Conservation (phyloP, 1,284 basidiomycete species). For the Moesziomyces sp. region DNA sequence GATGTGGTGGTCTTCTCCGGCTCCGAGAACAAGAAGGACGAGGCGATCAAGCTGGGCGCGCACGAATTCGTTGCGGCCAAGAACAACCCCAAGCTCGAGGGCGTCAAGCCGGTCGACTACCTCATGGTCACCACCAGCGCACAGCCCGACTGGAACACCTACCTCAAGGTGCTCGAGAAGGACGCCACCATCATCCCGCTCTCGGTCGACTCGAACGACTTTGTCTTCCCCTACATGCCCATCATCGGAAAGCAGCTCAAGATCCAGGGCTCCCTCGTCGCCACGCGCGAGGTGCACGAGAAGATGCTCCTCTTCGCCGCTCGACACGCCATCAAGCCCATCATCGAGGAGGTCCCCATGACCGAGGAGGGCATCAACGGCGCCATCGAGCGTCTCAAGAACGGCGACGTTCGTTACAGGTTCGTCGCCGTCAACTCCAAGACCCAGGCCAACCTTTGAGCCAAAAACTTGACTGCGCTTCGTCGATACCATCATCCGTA, state of each 20-base stretch:
- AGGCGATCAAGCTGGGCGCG: slow-evolving; percentile 55
- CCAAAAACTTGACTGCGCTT: neutral
- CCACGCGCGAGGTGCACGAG: slow-evolving; percentile 51
- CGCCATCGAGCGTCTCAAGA: slow-evolving; percentile 56
- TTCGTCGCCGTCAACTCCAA: slow-evolving; percentile 56
- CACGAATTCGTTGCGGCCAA: slow-evolving; percentile 60
- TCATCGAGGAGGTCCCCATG: slow-evolving; percentile 64
- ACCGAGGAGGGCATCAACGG: slow-evolving; percentile 60
- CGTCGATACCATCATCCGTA: slow-evolving; percentile 2
- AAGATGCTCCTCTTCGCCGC: slow-evolving; percentile 62
- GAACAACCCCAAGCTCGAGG: slow-evolving; percentile 56
- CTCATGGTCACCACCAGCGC: slow-evolving; percentile 59
- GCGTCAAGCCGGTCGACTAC: slow-evolving; percentile 55
- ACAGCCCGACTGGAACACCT: slow-evolving; percentile 62
- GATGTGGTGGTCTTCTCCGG: slow-evolving; percentile 55
- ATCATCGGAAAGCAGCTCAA: slow-evolving; percentile 58
- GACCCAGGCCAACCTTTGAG: slow-evolving; percentile 34
- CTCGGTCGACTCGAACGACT: slow-evolving; percentile 43
- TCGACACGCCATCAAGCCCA: slow-evolving; percentile 52
- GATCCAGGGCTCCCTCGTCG: slow-evolving; percentile 58
- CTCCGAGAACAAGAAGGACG: slow-evolving; percentile 54
- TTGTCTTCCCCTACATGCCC: slow-evolving; percentile 54
- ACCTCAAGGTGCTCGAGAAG: slow-evolving; percentile 54
- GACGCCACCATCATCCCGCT: slow-evolving; percentile 60
- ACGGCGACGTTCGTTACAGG: slow-evolving; percentile 62